Percentiles rank a stretch among this genome's conserved stretches.
These are phyloP conservation scores for Apiotrichum brassicae DNA, from an alignment of 1,284 basidiomycete species.

Conservation along the genomic window DNA sequence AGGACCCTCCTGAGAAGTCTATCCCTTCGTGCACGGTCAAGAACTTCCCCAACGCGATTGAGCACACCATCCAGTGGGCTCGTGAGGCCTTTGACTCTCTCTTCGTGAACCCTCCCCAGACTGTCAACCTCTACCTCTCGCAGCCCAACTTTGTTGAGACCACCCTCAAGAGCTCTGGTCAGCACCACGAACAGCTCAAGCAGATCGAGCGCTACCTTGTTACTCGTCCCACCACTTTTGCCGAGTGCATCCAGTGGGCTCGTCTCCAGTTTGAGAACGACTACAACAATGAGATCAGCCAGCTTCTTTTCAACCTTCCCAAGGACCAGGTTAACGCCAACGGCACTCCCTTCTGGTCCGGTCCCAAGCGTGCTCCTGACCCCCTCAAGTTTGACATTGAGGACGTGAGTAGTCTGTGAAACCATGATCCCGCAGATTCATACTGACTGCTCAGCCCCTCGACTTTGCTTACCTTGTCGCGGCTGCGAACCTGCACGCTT, in stretches of 20 bases:
- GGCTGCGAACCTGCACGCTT: constrained; percentile 94
- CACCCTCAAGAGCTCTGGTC: constrained; percentile 80
- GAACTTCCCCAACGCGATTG: constrained; percentile 98
- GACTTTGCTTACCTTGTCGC: constrained; percentile 88
- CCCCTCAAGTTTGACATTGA: constrained; percentile 77
- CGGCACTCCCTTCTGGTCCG: constrained; percentile 94
- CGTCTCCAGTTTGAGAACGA: constrained; percentile 91
- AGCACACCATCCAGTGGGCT: constrained; percentile 99
- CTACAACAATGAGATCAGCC: constrained; percentile 89
- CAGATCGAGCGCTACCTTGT: constrained; percentile 89
- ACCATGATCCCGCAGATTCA: not conserved
- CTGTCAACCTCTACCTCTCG: constrained; percentile 93
- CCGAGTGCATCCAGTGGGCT: constrained; percentile 97
- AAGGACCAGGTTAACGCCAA: constrained; percentile 84
- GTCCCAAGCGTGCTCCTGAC: constrained; percentile 97
- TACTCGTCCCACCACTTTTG: constrained; percentile 87
- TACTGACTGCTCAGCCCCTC: constrained; percentile 55
- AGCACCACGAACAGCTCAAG: constrained; percentile 82
- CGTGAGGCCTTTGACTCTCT: constrained; percentile 86
- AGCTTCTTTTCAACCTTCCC: constrained; percentile 88
- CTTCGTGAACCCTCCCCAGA: constrained; percentile 90
- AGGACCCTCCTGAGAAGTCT: constrained; percentile 98
- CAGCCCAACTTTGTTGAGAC: constrained; percentile 94
- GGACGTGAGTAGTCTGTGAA: constrained; percentile 77
- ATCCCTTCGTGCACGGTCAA: constrained; percentile 97